Evolutionary conservation across 306 rosid genomes (phyloP).

Genomic region (Sechiopsis laciniata): DNA sequence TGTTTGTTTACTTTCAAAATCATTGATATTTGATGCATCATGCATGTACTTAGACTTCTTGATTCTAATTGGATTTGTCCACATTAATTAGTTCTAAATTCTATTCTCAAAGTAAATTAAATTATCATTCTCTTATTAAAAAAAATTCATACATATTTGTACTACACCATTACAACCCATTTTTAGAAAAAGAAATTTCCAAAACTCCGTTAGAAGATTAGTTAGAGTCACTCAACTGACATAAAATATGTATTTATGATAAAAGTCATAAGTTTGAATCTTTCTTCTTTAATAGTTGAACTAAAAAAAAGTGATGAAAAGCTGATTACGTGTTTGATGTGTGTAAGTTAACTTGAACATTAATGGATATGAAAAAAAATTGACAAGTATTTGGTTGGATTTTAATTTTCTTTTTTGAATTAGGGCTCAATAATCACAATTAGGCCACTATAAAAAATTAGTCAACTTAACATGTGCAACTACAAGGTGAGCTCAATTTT

Average conservation of each 20-base stretch:
- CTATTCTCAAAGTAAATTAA: neutral
- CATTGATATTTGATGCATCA: neutral
- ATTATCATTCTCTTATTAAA: no score
- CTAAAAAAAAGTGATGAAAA: no score
- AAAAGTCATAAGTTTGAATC: no score
- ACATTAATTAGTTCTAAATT: slow-evolving; percentile 11
- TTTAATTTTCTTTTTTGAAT: neutral
- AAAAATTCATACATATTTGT: neutral
- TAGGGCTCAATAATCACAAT: slow-evolving; percentile 7
- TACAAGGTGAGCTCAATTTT: neutral
- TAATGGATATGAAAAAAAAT: no score
- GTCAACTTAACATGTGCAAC: slow-evolving; percentile 23
- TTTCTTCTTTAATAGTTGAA: no score
- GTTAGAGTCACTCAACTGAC: no score
- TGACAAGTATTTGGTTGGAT: neutral
- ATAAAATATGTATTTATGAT: no score
- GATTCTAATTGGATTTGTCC: neutral
- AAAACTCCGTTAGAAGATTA: no score
- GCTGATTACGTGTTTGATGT: no score
- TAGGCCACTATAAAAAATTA: neutral
- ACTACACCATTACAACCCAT: neutral
- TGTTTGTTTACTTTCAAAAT: neutral
- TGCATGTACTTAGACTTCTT: neutral
- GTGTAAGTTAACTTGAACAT: no score
- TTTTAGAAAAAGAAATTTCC: no score